phyloP scores from a whole-genome alignment of 179 eudicot genomes.

The Silene vulgaris region DNA sequence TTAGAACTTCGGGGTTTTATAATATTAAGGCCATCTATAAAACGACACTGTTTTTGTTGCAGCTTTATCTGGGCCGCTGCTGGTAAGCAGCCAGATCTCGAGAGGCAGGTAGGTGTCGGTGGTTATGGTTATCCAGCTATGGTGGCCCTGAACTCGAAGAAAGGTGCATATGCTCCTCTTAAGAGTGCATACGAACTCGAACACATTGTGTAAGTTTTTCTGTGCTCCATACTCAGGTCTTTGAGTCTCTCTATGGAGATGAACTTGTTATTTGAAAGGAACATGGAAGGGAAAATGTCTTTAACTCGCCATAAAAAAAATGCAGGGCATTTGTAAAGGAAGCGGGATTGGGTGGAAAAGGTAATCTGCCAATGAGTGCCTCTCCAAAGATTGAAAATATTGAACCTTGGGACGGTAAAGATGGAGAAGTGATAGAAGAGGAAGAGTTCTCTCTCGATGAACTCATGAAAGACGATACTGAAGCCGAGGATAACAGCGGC shows the following conservation, averaged over 20 bases:
- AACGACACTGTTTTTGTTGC: slow-evolving; percentile 28
- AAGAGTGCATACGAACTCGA: slow-evolving; percentile 78
- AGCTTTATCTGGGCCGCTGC: slow-evolving; percentile 94
- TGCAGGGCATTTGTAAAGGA: slow-evolving; percentile 84
- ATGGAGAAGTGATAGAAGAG: slow-evolving; percentile 82
- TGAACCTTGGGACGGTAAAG: slow-evolving; percentile 96
- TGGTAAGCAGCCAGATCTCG: slow-evolving; percentile 92
- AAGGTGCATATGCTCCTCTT: slow-evolving; percentile 87
- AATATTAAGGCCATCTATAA: neutral
- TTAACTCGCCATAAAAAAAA: neutral
- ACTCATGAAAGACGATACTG: slow-evolving; percentile 66
- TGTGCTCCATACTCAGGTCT: neutral
- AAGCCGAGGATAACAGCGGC: neutral
- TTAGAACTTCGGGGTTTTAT: too few relatives aligned
- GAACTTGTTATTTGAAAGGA: neutral
- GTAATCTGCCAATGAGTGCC: slow-evolving; percentile 57
- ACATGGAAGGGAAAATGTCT: neutral
- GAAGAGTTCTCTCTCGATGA: slow-evolving; percentile 95
- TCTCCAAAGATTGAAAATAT: slow-evolving; percentile 47
- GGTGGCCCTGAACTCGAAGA: slow-evolving; percentile 83
- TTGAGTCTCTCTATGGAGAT: neutral
- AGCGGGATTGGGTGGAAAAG: slow-evolving; percentile 89
- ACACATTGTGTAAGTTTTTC: slow-evolving; percentile 65
- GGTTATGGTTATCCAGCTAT: slow-evolving; percentile 97
- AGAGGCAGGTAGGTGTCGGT: slow-evolving; percentile 86